Evolutionary conservation across 148 eudicot genomes (phyloP).

Genomic region (Arbutus unedo): DNA sequence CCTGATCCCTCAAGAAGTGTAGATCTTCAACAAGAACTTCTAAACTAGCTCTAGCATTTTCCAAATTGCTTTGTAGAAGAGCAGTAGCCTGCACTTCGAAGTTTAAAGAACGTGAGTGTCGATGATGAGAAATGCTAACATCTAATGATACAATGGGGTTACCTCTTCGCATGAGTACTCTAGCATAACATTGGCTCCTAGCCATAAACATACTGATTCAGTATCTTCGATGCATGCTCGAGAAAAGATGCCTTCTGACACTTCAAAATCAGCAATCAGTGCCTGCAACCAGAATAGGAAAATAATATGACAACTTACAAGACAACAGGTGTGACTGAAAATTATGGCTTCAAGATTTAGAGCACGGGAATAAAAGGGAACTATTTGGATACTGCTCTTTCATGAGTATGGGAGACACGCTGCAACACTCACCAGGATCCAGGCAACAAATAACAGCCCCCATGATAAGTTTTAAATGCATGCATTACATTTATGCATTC

Average conservation of each 20-base stretch:
- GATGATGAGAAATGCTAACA: neutral
- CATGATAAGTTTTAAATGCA: neutral
- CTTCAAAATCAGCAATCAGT: slow-evolving; percentile 78
- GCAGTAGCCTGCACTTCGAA: slow-evolving; percentile 54
- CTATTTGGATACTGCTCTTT: neutral
- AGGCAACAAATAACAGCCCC: neutral
- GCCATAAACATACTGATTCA: slow-evolving; percentile 90
- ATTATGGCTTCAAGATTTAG: neutral
- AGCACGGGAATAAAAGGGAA: neutral
- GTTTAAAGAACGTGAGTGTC: neutral
- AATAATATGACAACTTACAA: neutral
- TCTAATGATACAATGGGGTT: slow-evolving; percentile 11
- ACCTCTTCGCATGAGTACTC: slow-evolving; percentile 98
- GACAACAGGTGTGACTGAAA: neutral
- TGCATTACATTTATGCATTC: neutral
- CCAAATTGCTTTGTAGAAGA: slow-evolving; percentile 75
- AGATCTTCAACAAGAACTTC: slow-evolving; percentile 79
- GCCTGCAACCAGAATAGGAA: slow-evolving; percentile 43
- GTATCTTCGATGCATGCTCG: slow-evolving; percentile 67
- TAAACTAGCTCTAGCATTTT: slow-evolving; percentile 88
- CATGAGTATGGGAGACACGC: neutral
- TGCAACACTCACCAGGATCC: neutral
- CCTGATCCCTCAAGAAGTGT: slow-evolving; percentile 89
- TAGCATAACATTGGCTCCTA: slow-evolving; percentile 94
- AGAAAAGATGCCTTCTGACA: slow-evolving; percentile 89